These are phyloP conservation scores for Phellopilus nigrolimitatus DNA, from an alignment of 1,284 basidiomycete species.

Conservation along the genomic window DNA sequence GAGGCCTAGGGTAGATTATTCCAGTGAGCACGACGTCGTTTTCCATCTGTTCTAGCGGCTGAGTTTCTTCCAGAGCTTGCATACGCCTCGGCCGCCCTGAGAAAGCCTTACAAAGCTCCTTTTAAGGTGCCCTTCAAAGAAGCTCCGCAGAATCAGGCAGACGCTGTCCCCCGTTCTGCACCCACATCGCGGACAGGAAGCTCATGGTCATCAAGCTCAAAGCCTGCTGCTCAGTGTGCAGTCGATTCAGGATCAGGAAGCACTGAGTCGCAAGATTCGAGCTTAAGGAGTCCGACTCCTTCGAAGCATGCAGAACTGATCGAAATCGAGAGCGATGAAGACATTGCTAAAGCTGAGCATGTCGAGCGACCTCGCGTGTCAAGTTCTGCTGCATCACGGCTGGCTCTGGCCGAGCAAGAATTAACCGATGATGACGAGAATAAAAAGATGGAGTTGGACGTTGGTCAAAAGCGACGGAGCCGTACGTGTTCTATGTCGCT, in stretches of 20 bases:
- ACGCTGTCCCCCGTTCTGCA: conserved; percentile 5
- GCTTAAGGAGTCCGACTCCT: background rate
- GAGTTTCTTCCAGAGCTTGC: conserved; percentile 12
- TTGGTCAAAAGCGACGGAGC: background rate
- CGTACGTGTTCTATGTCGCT: conserved; percentile 1
- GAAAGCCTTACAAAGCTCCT: conserved; percentile 40
- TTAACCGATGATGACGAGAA: background rate
- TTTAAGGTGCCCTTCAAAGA: conserved; percentile 40
- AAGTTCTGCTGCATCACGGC: background rate
- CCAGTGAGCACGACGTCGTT: conserved; percentile 9
- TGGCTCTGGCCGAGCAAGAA: conserved; percentile 1
- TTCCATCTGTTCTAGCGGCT: conserved; percentile 3
- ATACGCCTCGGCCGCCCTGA: conserved; percentile 16
- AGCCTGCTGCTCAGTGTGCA: background rate
- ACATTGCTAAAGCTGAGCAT: background rate
- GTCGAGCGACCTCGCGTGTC: background rate
- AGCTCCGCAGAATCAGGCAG: conserved; percentile 20
- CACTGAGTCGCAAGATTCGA: background rate
- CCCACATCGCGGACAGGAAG: background rate
- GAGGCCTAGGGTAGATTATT: conserved; percentile 10
- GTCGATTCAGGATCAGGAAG: background rate
- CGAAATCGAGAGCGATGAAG: conserved; percentile 1
- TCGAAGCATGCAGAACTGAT: background rate
- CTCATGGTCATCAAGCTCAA: background rate
- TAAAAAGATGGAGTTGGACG: background rate